Conservation (phyloP, 2,329 filamentous ascomycete genomes). For the Nannizziopsis barbatae region DNA sequence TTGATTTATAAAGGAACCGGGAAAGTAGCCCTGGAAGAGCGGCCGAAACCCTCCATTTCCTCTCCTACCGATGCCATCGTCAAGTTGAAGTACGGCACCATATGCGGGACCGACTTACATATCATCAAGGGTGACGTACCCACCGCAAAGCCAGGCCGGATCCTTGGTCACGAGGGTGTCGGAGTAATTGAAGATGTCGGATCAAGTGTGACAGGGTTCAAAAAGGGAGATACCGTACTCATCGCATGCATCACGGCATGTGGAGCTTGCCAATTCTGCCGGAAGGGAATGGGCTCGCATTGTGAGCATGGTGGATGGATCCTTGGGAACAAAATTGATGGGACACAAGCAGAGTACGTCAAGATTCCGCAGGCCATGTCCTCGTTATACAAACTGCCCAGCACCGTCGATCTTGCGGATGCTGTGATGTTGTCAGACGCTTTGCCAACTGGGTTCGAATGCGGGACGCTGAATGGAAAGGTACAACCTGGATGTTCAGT, state of each 20-base stretch:
- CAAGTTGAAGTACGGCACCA: constrained; percentile 39
- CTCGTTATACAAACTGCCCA: constrained; percentile 38
- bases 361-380: constrained; percentile 42
- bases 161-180: constrained; percentile 46
- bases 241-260: constrained; percentile 44
- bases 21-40: constrained; percentile 32
- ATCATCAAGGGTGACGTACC: constrained; percentile 46
- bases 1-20: constrained; percentile 34
- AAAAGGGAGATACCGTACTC: constrained; percentile 42
- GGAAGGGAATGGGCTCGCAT: constrained; percentile 41
- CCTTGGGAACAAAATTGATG: constrained; percentile 39
- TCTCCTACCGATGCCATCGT: constrained; percentile 41
- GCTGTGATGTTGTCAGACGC: constrained; percentile 46
- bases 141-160: constrained; percentile 35
- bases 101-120: constrained; percentile 48
- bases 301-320: constrained; percentile 40
- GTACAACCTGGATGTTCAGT: constrained; percentile 44
- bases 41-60: constrained; percentile 34
- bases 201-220: constrained; percentile 37
- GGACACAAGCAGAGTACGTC: constrained; percentile 49
- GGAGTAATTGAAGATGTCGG: constrained; percentile 40
- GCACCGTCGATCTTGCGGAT: constrained; percentile 32
- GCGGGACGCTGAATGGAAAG: constrained; percentile 41
- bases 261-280: constrained; percentile 32
- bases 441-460: constrained; percentile 46